phyloP scores from a whole-genome alignment of 305 asterid genomes.

The Fraxinus xanthoxyloides region DNA sequence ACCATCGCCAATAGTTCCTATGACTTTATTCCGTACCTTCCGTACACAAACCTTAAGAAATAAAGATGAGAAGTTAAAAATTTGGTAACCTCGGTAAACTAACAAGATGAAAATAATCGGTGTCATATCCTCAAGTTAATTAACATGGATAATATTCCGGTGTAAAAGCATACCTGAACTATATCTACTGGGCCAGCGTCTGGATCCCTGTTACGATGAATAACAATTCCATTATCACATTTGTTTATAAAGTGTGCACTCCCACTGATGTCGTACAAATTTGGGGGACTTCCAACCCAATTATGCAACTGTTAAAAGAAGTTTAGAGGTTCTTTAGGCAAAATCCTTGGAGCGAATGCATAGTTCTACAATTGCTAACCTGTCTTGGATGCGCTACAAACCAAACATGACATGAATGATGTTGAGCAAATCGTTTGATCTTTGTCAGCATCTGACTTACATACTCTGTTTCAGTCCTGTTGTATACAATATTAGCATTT shows the following conservation, averaged over 20 bases:
- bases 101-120: not conserved
- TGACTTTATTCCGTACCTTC: constrained; percentile 90
- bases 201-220: constrained; percentile 93
- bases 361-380: constrained; percentile 38
- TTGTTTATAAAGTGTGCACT: constrained; percentile 97
- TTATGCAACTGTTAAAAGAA: constrained; percentile 60
- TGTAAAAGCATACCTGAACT: constrained; percentile 64
- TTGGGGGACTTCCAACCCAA: constrained; percentile 89
- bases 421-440: constrained; percentile 93
- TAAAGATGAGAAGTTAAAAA: not conserved
- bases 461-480: constrained; percentile 97
- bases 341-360: not conserved
- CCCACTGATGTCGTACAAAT: constrained; percentile 91
- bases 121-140: not conserved
- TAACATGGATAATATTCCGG: not conserved
- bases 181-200: constrained; percentile 74
- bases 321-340: constrained; percentile 20
- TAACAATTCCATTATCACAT: constrained; percentile 91
- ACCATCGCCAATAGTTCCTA: constrained; percentile 88
- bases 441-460: constrained; percentile 97
- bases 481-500: constrained; percentile 8
- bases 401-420: constrained; percentile 96
- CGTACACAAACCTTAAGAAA: constrained; percentile 69
- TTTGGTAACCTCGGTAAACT: not conserved
- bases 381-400: constrained; percentile 99